Percentiles rank a stretch among this genome's conserved stretches.
Evolutionary conservation across 768 basidiomycete species (phyloP).

Genomic region (Suillus paluster): DNA sequence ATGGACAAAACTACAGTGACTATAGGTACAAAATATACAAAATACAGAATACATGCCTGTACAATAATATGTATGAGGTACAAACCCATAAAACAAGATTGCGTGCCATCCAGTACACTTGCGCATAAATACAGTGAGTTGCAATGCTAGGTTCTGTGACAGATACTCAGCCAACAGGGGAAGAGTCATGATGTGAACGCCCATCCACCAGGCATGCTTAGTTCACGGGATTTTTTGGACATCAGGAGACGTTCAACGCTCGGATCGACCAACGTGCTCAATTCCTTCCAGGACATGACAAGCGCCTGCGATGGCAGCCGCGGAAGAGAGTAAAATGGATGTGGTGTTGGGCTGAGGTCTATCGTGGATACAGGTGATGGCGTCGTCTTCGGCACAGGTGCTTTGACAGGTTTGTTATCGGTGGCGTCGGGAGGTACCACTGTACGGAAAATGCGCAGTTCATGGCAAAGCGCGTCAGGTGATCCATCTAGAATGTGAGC

Average conservation of each 20-base stretch:
- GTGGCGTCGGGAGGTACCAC: constrained; percentile 30
- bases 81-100: constrained; percentile 19
- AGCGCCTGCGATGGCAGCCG: constrained; percentile 25
- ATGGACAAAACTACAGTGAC: constrained; percentile 10
- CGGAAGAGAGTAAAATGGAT: constrained; percentile 29
- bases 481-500: constrained; percentile 39
- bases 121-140: background rate
- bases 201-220: constrained; percentile 49
- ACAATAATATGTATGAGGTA: constrained; percentile 7
- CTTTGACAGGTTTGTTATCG: constrained; percentile 17
- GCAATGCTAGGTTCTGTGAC: background rate
- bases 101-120: background rate
- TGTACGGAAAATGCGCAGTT: constrained; percentile 22
- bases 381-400: constrained; percentile 8
- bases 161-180: constrained; percentile 12
- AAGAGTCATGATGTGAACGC: constrained; percentile 21
- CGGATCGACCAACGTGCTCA: constrained; percentile 13
- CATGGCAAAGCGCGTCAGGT: constrained; percentile 30
- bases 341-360: constrained; percentile 22
- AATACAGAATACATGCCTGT: constrained; percentile 7
- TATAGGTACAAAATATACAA: constrained; percentile 26
- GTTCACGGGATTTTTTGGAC: constrained; percentile 29
- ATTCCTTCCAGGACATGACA: constrained; percentile 21
- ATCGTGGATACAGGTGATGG: constrained; percentile 15
- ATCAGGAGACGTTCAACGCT: constrained; percentile 20